Evolutionary conservation across 2,329 filamentous ascomycete species (phyloP).

Genomic region (Monilinia laxa): DNA sequence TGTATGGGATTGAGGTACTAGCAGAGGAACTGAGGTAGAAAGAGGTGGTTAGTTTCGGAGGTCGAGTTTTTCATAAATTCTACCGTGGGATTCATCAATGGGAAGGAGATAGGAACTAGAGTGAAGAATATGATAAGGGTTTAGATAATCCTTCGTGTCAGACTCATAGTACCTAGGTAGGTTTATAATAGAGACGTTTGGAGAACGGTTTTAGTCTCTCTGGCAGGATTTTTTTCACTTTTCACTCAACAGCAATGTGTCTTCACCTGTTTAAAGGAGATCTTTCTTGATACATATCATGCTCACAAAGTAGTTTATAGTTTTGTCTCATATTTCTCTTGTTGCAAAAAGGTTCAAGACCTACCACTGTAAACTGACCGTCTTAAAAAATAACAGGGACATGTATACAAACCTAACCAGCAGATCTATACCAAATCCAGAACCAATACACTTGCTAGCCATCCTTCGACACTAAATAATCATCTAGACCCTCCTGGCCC

Average conservation of each 20-base stretch:
- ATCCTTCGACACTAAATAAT: background rate
- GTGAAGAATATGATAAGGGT: background rate
- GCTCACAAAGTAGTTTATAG: background rate
- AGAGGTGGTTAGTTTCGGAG: background rate
- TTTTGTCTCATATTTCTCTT: background rate
- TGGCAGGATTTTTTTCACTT: too few species aligned
- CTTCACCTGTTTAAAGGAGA: too few species aligned
- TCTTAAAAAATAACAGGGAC: too few species aligned
- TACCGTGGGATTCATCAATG: background rate
- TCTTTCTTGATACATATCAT: too few species aligned
- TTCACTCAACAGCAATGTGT: too few species aligned
- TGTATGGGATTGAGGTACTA: background rate
- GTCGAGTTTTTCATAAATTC: background rate
- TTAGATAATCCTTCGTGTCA: background rate
- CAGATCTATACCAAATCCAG: background rate
- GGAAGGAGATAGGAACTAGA: too few species aligned
- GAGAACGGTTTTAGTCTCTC: too few species aligned
- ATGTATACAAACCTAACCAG: background rate
- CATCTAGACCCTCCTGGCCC: background rate
- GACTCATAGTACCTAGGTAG: too few species aligned
- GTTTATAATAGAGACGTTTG: too few species aligned
- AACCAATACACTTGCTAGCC: background rate
- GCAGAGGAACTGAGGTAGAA: background rate
- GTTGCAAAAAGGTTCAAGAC: background rate
- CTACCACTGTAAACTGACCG: too few species aligned